Conservation (phyloP, 177 flowering plant species). For the Vitis hybrid region DNA sequence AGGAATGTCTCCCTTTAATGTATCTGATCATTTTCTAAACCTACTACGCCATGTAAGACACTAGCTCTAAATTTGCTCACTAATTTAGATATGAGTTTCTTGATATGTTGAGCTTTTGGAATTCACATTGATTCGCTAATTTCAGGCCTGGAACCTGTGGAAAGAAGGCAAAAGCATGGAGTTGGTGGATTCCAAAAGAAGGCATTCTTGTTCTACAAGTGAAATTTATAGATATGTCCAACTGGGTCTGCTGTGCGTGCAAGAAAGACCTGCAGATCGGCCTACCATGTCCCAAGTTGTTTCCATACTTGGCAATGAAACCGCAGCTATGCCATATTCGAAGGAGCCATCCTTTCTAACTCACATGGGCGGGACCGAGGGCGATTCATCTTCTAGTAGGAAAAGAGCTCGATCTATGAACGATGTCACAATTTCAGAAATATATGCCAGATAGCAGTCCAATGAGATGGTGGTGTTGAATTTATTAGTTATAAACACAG, state of each 20-base stretch:
- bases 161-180: conserved; percentile 15
- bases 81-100: too few relatives aligned
- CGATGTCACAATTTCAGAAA: background rate
- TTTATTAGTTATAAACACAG: too few relatives aligned
- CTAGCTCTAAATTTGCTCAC: too few relatives aligned
- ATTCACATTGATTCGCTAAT: background rate
- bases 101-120: too few relatives aligned
- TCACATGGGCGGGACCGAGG: background rate
- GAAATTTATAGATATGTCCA: background rate
- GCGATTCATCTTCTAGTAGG: background rate
- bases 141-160: conserved; percentile 19
- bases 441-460: background rate
- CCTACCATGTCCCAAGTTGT: conserved; percentile 18
- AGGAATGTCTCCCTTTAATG: conserved; percentile 1
- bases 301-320: conserved; percentile 9
- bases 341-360: conserved; percentile 5
- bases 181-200: conserved; percentile 6
- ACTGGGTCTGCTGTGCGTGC: conserved; percentile 17
- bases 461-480: too few relatives aligned
- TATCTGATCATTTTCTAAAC: background rate
- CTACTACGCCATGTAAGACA: background rate
- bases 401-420: background rate
- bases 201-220: background rate
- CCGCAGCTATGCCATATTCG: conserved; percentile 8
- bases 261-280: conserved; percentile 13